Base-by-base conservation (phyloP, 1,284 basidiomycete species). In the Cryptococcus amylolentus region DNA sequence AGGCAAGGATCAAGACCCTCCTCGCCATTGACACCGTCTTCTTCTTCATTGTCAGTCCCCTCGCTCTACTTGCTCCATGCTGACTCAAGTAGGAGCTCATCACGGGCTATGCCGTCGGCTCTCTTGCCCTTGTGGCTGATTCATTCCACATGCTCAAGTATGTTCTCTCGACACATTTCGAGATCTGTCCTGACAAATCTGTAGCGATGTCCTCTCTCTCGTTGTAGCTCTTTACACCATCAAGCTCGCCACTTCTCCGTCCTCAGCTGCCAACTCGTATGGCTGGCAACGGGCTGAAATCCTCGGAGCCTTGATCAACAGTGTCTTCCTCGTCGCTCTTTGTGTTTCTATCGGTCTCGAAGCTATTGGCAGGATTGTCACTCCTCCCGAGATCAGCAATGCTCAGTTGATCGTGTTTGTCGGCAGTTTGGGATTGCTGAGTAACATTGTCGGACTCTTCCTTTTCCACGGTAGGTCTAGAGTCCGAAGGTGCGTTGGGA, bases 111-210 rank as follows among this genome's bases (percentile, higher is more conserved):
- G 85, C 88, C 14, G 91, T 96, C 56, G 92, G 92, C 40, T 96
- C 93, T 0, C 84, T 97, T 1, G 94, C 94, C 3, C 86, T 98
- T 56, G 87, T 98, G 39, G 95, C 96, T 20, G 95, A 98, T 79
- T 90, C 88, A 63, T 98, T 98, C 79, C 95, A 98, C 80, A 98
- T 98, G 94, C 86, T 94, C 78, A 93, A 92, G 91, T 94, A 65
- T 60, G 84, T 76, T 16, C 31, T 7, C 43, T 38, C 45, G 9
- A 26, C 23, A 38, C 10, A 20, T 10, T 26, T 20, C 43, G 16
- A 41, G 7, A 10, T 41, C 7, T 31, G 4, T 23, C 35, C 38
- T 28, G n/a, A 39, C 20, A 23, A 27, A 10, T 54, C 55, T 57
- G 57, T 74, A 94, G 91, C 78, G 90, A 94, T 82, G 91, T 98